Base-by-base conservation (phyloP, 129 eudicot species). In the Silybum marianum region DNA sequence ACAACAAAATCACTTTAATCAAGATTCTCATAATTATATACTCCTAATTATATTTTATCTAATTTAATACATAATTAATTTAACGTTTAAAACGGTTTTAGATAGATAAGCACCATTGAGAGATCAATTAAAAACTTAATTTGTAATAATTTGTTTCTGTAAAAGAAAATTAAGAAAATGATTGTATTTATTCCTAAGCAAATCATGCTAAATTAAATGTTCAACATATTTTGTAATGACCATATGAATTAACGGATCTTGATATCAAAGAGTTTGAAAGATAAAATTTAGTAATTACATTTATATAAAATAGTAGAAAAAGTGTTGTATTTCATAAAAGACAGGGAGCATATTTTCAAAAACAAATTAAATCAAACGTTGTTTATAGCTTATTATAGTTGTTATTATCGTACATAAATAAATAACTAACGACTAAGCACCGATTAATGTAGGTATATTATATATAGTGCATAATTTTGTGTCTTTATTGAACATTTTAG, bases 11-110 rank as follows among this genome's bases (percentile, higher is more conserved):
- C 74, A 69, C 75, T 79, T 79, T 78, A 69, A 24, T 4, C 19
- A 38, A 66, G 73, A 66, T 77, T 77, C 81, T 77, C 62, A 36
- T 32, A 3, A n/a, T n/a, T n/a, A n/a, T n/a, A n/a, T n/a, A n/a
- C n/a, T n/a, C n/a, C n/a, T 77, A 34, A 13, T 65, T 60, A 21
- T 19, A 75, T 58, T 19, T 58, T n/a, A 54, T 16, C 18, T 54
- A 58, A 18, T 58, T 51, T n/a, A 51, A 51, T 51, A 51, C 63
- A 51, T 51, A 51, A 51, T 51, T 16, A 51, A 51, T 51, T 16
- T 18, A 18, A 54, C 65, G 21, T 54, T 54, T 6, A 18, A 54
- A 54, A n/a, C 22, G 21, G 65, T 54, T 21, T 58, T 58, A 58
- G 65, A 7, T 58, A 58, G 23, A 18, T 58, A 58, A n/a, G 66